These are phyloP conservation scores for Penicillium sp. DNA, from an alignment of 2,329 filamentous ascomycete genomes.

Conservation along the genomic window DNA sequence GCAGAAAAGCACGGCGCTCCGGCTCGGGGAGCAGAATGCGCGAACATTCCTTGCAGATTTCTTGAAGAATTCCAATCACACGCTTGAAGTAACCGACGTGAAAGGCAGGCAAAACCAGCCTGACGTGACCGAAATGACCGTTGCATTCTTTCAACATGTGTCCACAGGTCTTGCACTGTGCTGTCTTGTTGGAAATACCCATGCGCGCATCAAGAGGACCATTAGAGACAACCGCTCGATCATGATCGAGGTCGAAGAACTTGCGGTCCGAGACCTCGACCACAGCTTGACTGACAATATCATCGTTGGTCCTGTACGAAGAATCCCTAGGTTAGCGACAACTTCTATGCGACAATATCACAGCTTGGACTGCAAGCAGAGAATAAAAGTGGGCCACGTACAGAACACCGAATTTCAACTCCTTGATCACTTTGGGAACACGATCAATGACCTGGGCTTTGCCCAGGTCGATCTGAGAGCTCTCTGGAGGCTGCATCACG, in stretches of 20 bases:
- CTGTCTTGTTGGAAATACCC: slow-evolving; percentile 83
- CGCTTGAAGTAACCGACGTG: slow-evolving; percentile 96
- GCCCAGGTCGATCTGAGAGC: slow-evolving; percentile 50
- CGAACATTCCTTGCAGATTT: slow-evolving; percentile 95
- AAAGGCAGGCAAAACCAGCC: slow-evolving; percentile 86
- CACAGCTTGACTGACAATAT: slow-evolving; percentile 93
- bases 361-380: background rate
- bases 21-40: slow-evolving; percentile 78
- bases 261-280: slow-evolving; percentile 92
- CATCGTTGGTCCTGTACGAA: slow-evolving; percentile 72
- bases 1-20: slow-evolving; percentile 76
- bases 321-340: slow-evolving; percentile 18
- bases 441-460: slow-evolving; percentile 92
- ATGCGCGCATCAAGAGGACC: slow-evolving; percentile 86
- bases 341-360: slow-evolving; percentile 9
- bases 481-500: slow-evolving; percentile 45
- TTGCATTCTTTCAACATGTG: slow-evolving; percentile 81
- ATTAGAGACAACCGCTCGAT: slow-evolving; percentile 73
- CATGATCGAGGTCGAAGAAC: slow-evolving; percentile 85
- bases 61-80: slow-evolving; percentile 86
- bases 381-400: slow-evolving; percentile 46
- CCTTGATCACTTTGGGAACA: slow-evolving; percentile 86
- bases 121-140: slow-evolving; percentile 93
- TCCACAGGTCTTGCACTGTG: slow-evolving; percentile 78
- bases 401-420: slow-evolving; percentile 93